Percentiles rank a stretch among this genome's conserved stretches.
These are phyloP conservation scores for Fusarium transvaalense DNA, from an alignment of 2,329 filamentous ascomycete species.

Conservation along the genomic window DNA sequence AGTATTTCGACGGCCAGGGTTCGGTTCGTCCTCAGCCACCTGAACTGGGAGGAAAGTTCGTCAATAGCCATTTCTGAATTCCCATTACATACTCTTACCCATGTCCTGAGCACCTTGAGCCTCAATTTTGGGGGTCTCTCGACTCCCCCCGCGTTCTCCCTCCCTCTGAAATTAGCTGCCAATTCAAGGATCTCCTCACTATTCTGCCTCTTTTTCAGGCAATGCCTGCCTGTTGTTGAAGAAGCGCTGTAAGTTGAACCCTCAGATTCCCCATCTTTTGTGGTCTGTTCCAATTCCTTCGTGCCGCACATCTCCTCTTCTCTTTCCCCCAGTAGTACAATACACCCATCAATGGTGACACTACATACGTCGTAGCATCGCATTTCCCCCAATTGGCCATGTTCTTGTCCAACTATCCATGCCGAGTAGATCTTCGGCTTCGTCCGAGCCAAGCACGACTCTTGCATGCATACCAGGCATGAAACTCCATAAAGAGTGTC, in stretches of 20 bases:
- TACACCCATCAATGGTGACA: slow-evolving; percentile 13
- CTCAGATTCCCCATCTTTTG: background rate
- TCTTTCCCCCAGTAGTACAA: background rate
- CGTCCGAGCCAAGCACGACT: slow-evolving; percentile 24
- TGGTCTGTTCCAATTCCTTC: background rate
- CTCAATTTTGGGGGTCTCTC: slow-evolving; percentile 37
- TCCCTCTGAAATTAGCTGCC: background rate
- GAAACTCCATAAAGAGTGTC: slow-evolving; percentile 4
- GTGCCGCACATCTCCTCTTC: background rate
- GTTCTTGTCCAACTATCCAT: background rate
- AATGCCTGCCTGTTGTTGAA: background rate
- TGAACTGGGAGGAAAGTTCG: background rate
- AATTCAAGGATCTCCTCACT: background rate
- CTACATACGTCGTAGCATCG: slow-evolving; percentile 6
- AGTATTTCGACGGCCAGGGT: background rate
- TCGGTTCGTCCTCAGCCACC: background rate
- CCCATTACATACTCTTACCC: slow-evolving; percentile 3
- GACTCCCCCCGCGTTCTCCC: slow-evolving; percentile 19
- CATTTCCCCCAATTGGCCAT: slow-evolving; percentile 16
- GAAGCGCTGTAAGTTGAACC: background rate
- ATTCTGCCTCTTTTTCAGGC: background rate
- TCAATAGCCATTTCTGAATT: background rate
- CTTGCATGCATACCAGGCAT: background rate
- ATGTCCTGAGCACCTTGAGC: slow-evolving; percentile 14
- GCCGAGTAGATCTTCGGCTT: slow-evolving; percentile 20